Conservation (phyloP, 257 asterid species). For the Penstemon eatonii region DNA sequence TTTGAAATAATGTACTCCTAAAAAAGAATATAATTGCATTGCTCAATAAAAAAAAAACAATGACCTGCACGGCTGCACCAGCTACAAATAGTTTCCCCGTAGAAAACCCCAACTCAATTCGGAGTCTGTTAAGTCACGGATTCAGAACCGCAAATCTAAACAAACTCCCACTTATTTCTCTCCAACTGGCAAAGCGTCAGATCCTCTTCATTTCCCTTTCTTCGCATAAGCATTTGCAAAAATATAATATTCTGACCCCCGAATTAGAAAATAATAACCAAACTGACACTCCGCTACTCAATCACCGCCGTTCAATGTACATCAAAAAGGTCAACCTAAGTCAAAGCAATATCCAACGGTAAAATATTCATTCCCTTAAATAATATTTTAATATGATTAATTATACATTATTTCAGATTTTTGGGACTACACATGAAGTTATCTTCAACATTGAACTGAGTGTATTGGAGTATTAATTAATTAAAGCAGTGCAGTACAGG, state of each 20-base stretch:
- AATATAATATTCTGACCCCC: not conserved
- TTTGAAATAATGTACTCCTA: too few species aligned
- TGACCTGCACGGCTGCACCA: too few species aligned
- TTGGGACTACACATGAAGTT: conserved; percentile 26
- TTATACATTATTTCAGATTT: conserved; percentile 33
- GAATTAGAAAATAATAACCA: not conserved
- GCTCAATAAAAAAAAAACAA: too few species aligned
- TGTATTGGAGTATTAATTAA: too few species aligned
- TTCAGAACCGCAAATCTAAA: conserved; percentile 2
- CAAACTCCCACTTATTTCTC: not conserved
- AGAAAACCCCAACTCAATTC: not conserved
- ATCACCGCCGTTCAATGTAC: conserved; percentile 26
- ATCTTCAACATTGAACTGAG: not conserved
- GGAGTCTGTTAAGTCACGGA: not conserved
- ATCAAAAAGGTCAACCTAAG: conserved; percentile 16
- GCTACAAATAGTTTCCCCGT: too few species aligned
- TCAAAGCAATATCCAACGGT: conserved; percentile 19
- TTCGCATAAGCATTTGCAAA: not conserved
- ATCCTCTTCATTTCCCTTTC: not conserved
- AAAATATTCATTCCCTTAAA: not conserved
- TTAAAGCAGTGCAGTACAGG: too few species aligned
- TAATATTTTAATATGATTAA: not conserved
- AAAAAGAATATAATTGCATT: too few species aligned
- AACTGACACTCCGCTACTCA: not conserved
- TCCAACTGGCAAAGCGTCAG: conserved; percentile 20